Conservation (phyloP, 2,329 filamentous ascomycete genomes). For the Clonostachys solani region DNA sequence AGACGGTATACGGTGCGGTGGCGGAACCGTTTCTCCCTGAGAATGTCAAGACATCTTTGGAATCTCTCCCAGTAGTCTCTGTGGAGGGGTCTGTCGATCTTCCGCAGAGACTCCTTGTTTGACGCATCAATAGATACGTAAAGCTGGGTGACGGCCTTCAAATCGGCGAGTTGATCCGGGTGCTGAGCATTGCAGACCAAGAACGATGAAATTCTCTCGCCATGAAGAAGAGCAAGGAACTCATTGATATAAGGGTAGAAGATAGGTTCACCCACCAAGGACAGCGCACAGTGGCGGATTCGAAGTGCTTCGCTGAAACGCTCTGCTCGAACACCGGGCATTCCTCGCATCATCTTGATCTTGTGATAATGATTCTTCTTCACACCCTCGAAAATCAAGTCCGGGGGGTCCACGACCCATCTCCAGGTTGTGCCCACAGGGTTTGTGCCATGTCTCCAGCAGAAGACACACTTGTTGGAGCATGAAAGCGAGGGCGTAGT, state of each 20-base stretch:
- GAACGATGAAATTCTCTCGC: slow-evolving; percentile 86
- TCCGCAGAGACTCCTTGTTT: slow-evolving; percentile 80
- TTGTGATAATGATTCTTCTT: slow-evolving; percentile 94
- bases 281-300: slow-evolving; percentile 89
- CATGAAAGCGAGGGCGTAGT: slow-evolving; percentile 93
- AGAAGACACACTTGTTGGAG: slow-evolving; percentile 98
- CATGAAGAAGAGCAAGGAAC: slow-evolving; percentile 78
- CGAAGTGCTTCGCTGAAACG: slow-evolving; percentile 89
- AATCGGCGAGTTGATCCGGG: slow-evolving; percentile 78
- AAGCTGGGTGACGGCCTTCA: slow-evolving; percentile 86
- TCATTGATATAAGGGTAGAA: slow-evolving; percentile 98
- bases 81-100: slow-evolving; percentile 88
- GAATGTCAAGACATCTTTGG: slow-evolving; percentile 82
- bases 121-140: slow-evolving; percentile 96
- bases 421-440: slow-evolving; percentile 96
- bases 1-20: slow-evolving; percentile 94
- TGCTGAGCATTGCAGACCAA: slow-evolving; percentile 97
- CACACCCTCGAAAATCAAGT: slow-evolving; percentile 85
- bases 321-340: slow-evolving; percentile 88
- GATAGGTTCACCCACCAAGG: slow-evolving; percentile 93
- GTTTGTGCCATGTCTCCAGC: slow-evolving; percentile 97
- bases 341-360: slow-evolving; percentile 94
- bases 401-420: slow-evolving; percentile 89
- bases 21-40: slow-evolving; percentile 75
- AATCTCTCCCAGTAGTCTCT: slow-evolving; percentile 98